Evolutionary conservation across 2,329 filamentous ascomycete species (phyloP), one percentile per base, ranked within the genome.

Genomic region (Cadophora luteo-olivacea): DNA sequence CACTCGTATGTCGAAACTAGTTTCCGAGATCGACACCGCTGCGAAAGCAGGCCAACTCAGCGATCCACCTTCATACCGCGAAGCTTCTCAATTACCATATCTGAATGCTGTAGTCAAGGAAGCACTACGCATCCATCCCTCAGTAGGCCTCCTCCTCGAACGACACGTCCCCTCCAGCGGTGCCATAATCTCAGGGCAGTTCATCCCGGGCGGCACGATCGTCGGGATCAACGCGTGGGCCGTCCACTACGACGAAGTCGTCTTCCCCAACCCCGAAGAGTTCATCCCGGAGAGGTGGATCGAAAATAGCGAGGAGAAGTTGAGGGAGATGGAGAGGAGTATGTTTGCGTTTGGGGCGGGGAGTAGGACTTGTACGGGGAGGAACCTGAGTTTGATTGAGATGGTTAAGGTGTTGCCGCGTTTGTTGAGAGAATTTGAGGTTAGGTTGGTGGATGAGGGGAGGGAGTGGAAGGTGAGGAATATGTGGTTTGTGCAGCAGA

Each of bases 21-120:
- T 83, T n/a, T 78, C 81, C 48, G 70, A 67, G n/a, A 33, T 67
- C 24, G 16, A 61, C 51, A 51, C 52, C n/a, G 69, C 65, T 8
- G 55, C 65, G n/a, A 19, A 24, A 19, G 3, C 22, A 63, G 19
- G 49, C 11, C 14, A 57, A 36, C 36, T 68, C 14, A 41, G 33
- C 16, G 24, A 32, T 33, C 52, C 52, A 14, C 55, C 64, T 8
- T 55, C 51, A 6, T 66, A 41, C 38, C 55, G 52, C 9, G 52
- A 64, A 64, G 63, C 52, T 8, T 29, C 41, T 11, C 64, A 65
- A 25, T 48, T 68, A 14, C 61, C 66, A 0, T 70, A 85, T 72
- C 78, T 82, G 36, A 73, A 84, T 65, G 74, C 77, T 24, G 69
- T 69, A 0, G 78, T 85, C 24, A 86, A 84, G 73, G 81, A 81